phyloP scores from a whole-genome alignment of 2,329 filamentous ascomycete genomes.

The Ceratocystis cubensis region DNA sequence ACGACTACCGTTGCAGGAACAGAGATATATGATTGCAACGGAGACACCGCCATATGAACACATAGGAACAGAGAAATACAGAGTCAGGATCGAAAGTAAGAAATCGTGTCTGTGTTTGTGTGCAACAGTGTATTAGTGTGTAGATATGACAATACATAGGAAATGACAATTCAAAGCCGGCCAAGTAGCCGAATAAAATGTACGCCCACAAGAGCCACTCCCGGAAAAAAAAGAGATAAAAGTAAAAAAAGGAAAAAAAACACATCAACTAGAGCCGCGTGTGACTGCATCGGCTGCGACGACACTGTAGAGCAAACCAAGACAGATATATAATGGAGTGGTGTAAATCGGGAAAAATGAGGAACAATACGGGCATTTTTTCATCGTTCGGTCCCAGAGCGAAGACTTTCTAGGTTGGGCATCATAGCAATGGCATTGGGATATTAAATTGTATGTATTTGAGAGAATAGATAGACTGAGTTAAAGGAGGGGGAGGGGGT shows the following conservation, averaged over 20 bases:
- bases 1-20: not conserved
- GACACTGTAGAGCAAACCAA: not conserved
- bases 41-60: not conserved
- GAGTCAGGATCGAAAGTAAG: no score
- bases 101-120: no score
- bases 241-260: not conserved
- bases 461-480: not conserved
- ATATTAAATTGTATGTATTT: conserved; percentile 1
- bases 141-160: no score
- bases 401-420: no score
- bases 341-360: not conserved
- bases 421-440: no score
- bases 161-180: no score
- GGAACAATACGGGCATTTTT: not conserved
- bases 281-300: not conserved
- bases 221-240: conserved; percentile 12
- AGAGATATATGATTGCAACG: not conserved
- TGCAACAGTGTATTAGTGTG: no score
- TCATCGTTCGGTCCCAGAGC: no score
- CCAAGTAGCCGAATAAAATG: no score
- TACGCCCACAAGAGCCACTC: no score
- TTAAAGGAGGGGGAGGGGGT: not conserved
- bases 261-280: not conserved
- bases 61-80: no score
- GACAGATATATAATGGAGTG: not conserved